Evolutionary conservation across 768 basidiomycete genomes (phyloP).

Genomic region (Tulasnella sp.): DNA sequence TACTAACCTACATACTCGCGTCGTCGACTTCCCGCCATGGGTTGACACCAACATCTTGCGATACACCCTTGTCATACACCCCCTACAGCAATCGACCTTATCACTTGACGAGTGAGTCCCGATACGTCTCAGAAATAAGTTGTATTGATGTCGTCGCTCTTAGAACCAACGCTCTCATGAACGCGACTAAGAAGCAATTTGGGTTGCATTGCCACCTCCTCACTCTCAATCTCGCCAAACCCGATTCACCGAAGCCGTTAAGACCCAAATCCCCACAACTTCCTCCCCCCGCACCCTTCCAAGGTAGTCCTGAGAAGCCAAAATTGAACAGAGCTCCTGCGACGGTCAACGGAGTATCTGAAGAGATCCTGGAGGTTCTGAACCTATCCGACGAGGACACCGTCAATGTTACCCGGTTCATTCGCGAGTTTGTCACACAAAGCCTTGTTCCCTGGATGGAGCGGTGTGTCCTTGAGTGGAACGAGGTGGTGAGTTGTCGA

Average conservation of each 20-base stretch:
- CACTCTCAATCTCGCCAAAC: slow-evolving; percentile 34
- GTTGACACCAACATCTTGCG: slow-evolving; percentile 59
- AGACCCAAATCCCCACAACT: slow-evolving; percentile 43
- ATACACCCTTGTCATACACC: slow-evolving; percentile 69
- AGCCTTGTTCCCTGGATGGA: slow-evolving; percentile 96
- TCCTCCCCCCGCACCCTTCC: slow-evolving; percentile 47
- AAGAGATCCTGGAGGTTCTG: neutral
- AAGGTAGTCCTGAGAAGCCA: slow-evolving; percentile 25
- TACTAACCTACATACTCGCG: slow-evolving; percentile 55
- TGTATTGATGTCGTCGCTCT: too few relatives aligned
- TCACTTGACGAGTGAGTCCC: slow-evolving; percentile 71
- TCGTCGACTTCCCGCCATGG: slow-evolving; percentile 63
- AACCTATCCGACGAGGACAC: slow-evolving; percentile 57
- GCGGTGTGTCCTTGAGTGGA: slow-evolving; percentile 85
- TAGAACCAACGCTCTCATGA: slow-evolving; percentile 67
- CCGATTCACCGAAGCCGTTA: slow-evolving; percentile 26
- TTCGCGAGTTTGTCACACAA: slow-evolving; percentile 79
- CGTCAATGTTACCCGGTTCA: slow-evolving; percentile 58
- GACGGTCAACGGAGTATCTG: neutral
- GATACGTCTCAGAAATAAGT: too few relatives aligned
- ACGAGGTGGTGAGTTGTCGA: slow-evolving; percentile 49
- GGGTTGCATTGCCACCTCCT: slow-evolving; percentile 68
- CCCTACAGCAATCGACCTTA: slow-evolving; percentile 44
- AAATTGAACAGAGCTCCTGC: slow-evolving; percentile 20
- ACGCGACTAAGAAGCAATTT: slow-evolving; percentile 79